Evolutionary conservation across 2,329 filamentous ascomycete species (phyloP).

Genomic region (Ceratocystis diversiconidia): DNA sequence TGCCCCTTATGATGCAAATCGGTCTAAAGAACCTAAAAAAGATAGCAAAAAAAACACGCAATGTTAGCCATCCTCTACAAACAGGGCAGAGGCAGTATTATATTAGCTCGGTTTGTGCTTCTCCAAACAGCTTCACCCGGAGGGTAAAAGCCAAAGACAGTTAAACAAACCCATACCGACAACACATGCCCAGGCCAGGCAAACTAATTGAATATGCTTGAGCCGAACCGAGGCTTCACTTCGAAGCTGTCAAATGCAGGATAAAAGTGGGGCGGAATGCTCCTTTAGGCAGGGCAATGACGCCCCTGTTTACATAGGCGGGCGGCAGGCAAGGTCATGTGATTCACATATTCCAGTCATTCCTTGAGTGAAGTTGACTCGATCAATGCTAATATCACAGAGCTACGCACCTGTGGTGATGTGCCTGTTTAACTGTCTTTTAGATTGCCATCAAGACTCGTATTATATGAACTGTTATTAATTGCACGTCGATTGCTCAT

Average conservation of each 20-base stretch:
- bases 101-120: neutral
- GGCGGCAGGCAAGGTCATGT: neutral
- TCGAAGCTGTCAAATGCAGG: neutral
- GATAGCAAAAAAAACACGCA: neutral
- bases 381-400: neutral
- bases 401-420: too few relatives aligned
- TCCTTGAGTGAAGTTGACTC: neutral
- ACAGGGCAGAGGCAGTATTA: too few relatives aligned
- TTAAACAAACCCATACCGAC: neutral
- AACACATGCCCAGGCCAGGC: neutral
- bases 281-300: neutral
- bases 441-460: too few relatives aligned
- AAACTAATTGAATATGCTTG: neutral
- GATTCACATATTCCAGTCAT: neutral
- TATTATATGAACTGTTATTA: neutral
- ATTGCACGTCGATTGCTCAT: neutral
- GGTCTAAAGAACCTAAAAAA: neutral
- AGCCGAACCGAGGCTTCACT: slow-evolving; percentile 14
- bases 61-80: too few relatives aligned
- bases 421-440: too few relatives aligned
- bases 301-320: neutral
- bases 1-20: too few relatives aligned
- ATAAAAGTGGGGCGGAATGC: neutral
- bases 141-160: neutral
- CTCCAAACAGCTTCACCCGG: neutral